A percentile compares a stretch with the other conserved stretches of the same genome.
Evolutionary conservation across 2,329 filamentous ascomycete genomes (phyloP).

Genomic region (Cryphonectria carpinicola): DNA sequence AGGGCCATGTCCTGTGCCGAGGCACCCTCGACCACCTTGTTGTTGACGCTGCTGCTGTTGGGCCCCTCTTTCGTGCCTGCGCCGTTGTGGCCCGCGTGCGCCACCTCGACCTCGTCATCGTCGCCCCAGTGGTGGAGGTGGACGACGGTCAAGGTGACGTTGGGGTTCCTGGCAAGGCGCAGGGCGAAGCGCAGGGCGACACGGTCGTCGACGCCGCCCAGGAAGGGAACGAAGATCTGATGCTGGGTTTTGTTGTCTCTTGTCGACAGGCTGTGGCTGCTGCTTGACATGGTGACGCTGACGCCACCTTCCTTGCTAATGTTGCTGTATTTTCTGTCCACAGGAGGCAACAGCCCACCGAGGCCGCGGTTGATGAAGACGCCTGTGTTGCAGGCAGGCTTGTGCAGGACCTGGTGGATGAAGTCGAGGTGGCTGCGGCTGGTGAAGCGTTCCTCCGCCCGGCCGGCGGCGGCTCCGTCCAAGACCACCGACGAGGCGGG

Average conservation of each 20-base stretch:
- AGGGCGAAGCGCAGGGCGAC: slow-evolving; percentile 80
- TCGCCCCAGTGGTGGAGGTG: slow-evolving; percentile 52
- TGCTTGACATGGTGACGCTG: slow-evolving; percentile 56
- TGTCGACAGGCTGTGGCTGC: slow-evolving; percentile 59
- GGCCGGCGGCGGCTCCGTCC: slow-evolving; percentile 44
- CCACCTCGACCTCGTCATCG: slow-evolving; percentile 30
- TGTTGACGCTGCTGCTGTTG: slow-evolving; percentile 32
- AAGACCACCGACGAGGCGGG: slow-evolving; percentile 38
- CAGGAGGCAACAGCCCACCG: slow-evolving; percentile 37
- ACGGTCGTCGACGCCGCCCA: slow-evolving; percentile 82
- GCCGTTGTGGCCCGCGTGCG: slow-evolving; percentile 26
- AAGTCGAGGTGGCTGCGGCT: slow-evolving; percentile 72
- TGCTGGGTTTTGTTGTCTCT: slow-evolving; percentile 66
- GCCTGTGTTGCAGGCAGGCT: slow-evolving; percentile 69
- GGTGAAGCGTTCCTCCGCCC: slow-evolving; percentile 60
- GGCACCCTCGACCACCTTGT: slow-evolving; percentile 36
- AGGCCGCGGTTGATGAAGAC: slow-evolving; percentile 75
- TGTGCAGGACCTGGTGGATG: slow-evolving; percentile 68
- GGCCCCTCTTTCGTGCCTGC: neutral
- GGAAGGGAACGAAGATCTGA: slow-evolving; percentile 85
- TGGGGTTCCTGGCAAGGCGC: slow-evolving; percentile 78
- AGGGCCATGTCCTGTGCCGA: slow-evolving; percentile 42
- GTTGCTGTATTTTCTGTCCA: slow-evolving; percentile 37
- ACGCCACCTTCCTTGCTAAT: slow-evolving; percentile 45
- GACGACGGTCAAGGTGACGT: slow-evolving; percentile 77